Evolutionary conservation across 106 monocot species (phyloP).

Genomic region (Xerophyta viscosa): DNA sequence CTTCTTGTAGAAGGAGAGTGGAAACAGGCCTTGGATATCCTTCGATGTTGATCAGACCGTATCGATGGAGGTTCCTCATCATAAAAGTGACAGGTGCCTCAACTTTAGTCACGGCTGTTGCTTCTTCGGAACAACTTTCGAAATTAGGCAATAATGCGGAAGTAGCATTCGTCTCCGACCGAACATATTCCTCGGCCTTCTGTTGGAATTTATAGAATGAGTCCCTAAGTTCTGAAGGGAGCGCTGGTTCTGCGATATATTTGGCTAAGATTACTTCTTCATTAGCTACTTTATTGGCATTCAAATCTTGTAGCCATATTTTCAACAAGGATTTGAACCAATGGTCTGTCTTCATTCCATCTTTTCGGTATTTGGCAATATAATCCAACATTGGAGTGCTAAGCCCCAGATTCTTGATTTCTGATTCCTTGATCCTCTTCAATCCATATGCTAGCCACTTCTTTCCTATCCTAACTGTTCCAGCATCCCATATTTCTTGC

Average conservation of each 20-base stretch:
- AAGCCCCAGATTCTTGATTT: conserved; percentile 69
- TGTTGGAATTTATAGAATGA: conserved; percentile 71
- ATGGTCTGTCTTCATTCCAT: conserved; percentile 96
- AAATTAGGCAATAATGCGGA: conserved; percentile 25
- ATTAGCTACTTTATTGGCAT: conserved; percentile 33
- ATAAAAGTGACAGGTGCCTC: conserved; percentile 58
- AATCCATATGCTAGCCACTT: conserved; percentile 87
- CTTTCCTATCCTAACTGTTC: conserved; percentile 65
- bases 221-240: conserved; percentile 61
- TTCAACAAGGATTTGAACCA: conserved; percentile 80
- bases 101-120: conserved; percentile 21
- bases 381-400: conserved; percentile 79
- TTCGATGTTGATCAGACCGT: conserved; percentile 53
- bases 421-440: conserved; percentile 83
- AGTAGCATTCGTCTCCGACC: conserved; percentile 48
- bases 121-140: not conserved
- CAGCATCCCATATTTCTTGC: conserved; percentile 69
- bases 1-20: conserved; percentile 64
- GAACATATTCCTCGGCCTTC: conserved; percentile 47
- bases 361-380: conserved; percentile 69
- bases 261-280: conserved; percentile 49
- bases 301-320: conserved; percentile 82
- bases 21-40: conserved; percentile 67
- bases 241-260: conserved; percentile 64
- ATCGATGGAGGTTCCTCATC: conserved; percentile 37